A percentile compares a stretch with the other conserved stretches of the same genome.
Conservation (phyloP, 225 moss, liverwort and hornwort species). For the Polytrichum formosum region DNA sequence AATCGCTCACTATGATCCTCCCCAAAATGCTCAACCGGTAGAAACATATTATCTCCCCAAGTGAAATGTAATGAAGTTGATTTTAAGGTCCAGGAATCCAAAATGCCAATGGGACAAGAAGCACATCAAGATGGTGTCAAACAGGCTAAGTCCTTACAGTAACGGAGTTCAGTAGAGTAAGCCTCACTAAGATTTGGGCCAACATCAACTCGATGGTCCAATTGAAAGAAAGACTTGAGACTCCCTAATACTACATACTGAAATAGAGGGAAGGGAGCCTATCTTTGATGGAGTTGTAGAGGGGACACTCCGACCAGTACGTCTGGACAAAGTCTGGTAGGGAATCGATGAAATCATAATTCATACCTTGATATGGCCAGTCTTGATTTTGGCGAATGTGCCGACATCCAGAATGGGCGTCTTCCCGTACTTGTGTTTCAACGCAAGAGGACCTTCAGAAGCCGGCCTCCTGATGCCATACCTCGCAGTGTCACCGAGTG, state of each 20-base stretch:
- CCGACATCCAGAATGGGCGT: constrained; percentile 73
- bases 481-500: constrained; percentile 32
- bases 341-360: too few species aligned
- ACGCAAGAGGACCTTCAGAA: constrained; percentile 52
- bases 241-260: too few species aligned
- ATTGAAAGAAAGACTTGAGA: too few species aligned
- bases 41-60: not conserved
- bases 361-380: constrained; percentile 44
- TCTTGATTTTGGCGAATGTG: constrained; percentile 51
- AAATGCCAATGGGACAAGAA: too few species aligned
- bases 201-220: too few species aligned
- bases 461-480: constrained; percentile 50
- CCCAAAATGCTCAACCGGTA: not conserved
- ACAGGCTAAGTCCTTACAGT: too few species aligned
- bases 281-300: too few species aligned
- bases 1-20: not conserved
- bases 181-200: not conserved
- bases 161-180: not conserved
- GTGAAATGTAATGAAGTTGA: not conserved
- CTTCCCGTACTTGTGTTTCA: constrained; percentile 51
- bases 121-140: too few species aligned
- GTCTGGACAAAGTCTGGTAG: too few species aligned
- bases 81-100: not conserved
- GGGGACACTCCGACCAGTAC: too few species aligned
- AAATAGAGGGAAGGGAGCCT: too few species aligned